A percentile compares a stretch with the other conserved stretches of the same genome.
These are phyloP conservation scores for Aleurites moluccanus DNA, from an alignment of 441 rosid species.

Conservation along the genomic window DNA sequence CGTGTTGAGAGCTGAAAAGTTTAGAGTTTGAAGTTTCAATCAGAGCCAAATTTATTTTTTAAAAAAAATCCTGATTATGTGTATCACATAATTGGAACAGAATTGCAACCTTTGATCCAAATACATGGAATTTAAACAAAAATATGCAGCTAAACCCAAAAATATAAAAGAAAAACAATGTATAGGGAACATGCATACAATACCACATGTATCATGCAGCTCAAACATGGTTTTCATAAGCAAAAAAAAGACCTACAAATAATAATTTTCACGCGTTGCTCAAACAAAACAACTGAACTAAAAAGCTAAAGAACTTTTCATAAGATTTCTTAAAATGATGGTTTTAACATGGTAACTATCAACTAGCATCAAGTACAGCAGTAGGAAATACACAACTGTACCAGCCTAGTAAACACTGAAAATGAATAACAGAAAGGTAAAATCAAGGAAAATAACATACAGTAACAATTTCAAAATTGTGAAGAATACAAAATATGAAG, in stretches of 20 bases:
- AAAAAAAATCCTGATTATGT: too few species aligned
- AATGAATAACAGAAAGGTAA: background rate
- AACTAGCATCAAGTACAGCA: background rate
- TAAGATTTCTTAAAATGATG: background rate
- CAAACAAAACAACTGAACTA: background rate
- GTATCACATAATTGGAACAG: too few species aligned
- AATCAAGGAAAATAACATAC: background rate
- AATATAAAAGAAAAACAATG: too few species aligned
- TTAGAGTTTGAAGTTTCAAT: too few species aligned
- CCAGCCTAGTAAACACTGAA: constrained; percentile 5
- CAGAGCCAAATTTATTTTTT: too few species aligned
- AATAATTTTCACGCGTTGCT: background rate
- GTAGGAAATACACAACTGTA: background rate
- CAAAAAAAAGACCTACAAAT: background rate
- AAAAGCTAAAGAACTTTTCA: background rate
- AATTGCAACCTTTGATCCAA: too few species aligned
- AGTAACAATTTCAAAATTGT: background rate
- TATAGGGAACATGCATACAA: too few species aligned
- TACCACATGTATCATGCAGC: background rate
- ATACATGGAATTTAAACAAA: too few species aligned
- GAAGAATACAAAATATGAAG: background rate
- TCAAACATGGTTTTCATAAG: background rate
- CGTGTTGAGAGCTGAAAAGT: too few species aligned
- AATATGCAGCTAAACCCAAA: background rate
- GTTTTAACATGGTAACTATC: constrained; percentile 3